Conservation (phyloP, 768 basidiomycete species). For the Panaeolus cyanescens region DNA sequence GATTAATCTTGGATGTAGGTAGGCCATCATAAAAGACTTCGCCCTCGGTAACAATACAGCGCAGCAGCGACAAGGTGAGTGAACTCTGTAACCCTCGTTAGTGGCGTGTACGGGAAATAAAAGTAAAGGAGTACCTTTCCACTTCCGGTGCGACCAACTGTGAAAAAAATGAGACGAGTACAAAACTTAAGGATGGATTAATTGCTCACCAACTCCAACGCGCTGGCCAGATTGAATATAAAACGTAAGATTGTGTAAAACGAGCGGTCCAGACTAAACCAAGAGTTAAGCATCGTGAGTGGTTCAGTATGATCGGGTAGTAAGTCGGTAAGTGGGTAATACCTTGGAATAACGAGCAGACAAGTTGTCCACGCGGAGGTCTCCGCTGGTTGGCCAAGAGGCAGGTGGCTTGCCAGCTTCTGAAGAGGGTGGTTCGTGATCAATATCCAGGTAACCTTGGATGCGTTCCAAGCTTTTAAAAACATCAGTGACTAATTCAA, state of each 20-base stretch:
- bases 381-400: constrained; percentile 65
- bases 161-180: not conserved
- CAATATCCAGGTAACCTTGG: constrained; percentile 60
- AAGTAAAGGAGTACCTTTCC: constrained; percentile 21
- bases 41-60: constrained; percentile 55
- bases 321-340: constrained; percentile 15
- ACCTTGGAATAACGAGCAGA: constrained; percentile 54
- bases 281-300: not conserved
- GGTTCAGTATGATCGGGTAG: not conserved
- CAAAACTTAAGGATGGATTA: not conserved
- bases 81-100: constrained; percentile 20
- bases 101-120: not conserved
- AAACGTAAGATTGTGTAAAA: constrained; percentile 57
- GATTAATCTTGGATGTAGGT: constrained; percentile 46
- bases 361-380: constrained; percentile 53
- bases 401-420: constrained; percentile 54
- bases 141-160: constrained; percentile 29
- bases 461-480: constrained; percentile 63
- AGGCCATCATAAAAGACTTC: constrained; percentile 55
- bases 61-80: constrained; percentile 49
- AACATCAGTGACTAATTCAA: constrained; percentile 27
- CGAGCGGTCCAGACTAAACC: constrained; percentile 42
- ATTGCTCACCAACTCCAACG: constrained; percentile 50
- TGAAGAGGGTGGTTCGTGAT: constrained; percentile 51
- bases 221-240: constrained; percentile 54